Conservation (phyloP, 139 green algal genomes). For the Chlorella sp. region DNA sequence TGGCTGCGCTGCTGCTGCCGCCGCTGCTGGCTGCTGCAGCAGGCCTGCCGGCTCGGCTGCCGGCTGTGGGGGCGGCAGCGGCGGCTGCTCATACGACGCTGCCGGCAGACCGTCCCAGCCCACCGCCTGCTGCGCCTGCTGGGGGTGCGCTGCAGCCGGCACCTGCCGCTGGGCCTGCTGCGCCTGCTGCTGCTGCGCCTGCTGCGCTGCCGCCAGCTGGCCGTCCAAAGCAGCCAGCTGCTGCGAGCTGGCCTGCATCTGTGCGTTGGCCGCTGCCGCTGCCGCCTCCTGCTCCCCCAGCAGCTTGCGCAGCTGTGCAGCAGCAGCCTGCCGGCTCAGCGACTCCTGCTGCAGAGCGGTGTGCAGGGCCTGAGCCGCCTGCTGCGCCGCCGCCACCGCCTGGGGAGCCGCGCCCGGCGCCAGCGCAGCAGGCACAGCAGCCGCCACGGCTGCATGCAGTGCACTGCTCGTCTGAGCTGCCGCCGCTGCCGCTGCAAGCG, state of each 20-base stretch:
- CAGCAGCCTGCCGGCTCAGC: background rate
- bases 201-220: background rate
- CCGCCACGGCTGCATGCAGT: background rate
- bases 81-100: background rate
- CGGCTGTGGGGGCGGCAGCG: background rate
- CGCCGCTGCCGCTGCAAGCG: background rate
- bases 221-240: background rate
- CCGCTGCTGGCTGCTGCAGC: too few species aligned
- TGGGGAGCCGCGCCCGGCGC: background rate
- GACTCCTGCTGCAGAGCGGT: conserved; percentile 10
- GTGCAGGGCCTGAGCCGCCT: background rate
- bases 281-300: conserved; percentile 10
- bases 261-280: background rate
- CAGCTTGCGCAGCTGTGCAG: background rate
- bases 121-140: conserved; percentile 5
- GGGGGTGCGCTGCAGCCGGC: background rate
- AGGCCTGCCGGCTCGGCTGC: background rate
- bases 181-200: background rate
- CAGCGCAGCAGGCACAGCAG: background rate
- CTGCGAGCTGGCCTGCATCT: background rate
- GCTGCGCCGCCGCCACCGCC: conserved; percentile 5
- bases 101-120: too few species aligned
- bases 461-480: background rate
- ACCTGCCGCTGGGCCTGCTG: background rate
- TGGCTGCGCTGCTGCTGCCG: too few species aligned